Evolutionary conservation across 2,329 filamentous ascomycete genomes (phyloP), one percentile per base, ranked within the genome.

Genomic region (Botrytis aclada): DNA sequence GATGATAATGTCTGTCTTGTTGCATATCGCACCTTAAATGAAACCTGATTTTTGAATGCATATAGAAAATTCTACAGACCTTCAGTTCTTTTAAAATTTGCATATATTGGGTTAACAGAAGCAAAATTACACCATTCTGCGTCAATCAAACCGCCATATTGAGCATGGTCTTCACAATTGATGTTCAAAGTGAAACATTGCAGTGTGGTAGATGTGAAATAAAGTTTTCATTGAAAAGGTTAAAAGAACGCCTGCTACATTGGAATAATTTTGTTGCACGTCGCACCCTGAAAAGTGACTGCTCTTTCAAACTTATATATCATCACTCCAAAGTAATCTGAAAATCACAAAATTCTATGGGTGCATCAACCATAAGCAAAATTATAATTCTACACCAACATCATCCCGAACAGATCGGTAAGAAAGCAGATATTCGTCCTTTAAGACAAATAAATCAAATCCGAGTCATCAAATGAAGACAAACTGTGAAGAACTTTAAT

Each of bases 251-350:
- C n/a, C 51, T 12, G n/a, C 51, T 54, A 29, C n/a, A 54, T 54
- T 54, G 14, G 25, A 54, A 29, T 18, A 12, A 4, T 62, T 62
- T 41, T 41, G 60, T 62, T n/a, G 60, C 60, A 62, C 14, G 25
- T 41, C 34, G 14, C 34, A 18, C 8, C 60, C 41, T 9, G 2
- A 9, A 62, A 62, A 18, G 34, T n/a, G 12, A 9, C 22, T 9
- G 22, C 14, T n/a, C 29, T n/a, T 41, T n/a, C 22, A 41, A 18
- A 10, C 1, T 16, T 7, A 8, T n/a, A 62, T 41, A 62, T 41
- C 14, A 18, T 1, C 37, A 7, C 6, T 1, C 1, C 0, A 1
- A 62, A 20, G 34, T 14, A n/a, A n/a, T 62, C 22, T 41, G 7
- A 4, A 8, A 9, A 9, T 37, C 5, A 8, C 3, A 1, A 29